Evolutionary conservation across 164 flowering plant genomes (phyloP), one percentile per base, ranked within the genome.

Genomic region (Aristolochia fimbriata): DNA sequence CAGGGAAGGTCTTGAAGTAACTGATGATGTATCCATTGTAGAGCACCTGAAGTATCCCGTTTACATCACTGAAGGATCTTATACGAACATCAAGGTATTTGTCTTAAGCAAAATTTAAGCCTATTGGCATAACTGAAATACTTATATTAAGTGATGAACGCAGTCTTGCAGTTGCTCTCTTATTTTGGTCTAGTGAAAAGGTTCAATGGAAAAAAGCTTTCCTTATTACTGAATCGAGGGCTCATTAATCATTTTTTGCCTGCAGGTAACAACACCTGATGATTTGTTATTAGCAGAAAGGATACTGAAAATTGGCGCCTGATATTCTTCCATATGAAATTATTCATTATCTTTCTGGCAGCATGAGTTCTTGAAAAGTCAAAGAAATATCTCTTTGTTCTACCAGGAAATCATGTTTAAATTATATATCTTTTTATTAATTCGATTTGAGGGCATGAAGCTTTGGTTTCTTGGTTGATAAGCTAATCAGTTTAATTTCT

Each of bases 21-120:
- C 69, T 4, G 69, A 66, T 54, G 69, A 66, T 60, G 69, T 60
- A 10, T 66, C 69, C 55, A 60, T 66, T 53, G 69, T 66, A 53
- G 69, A 66, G 47, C 62, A 66, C 48, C 69, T 66, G 31, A 66
- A 66, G n/a, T 64, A 66, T 60, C 69, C 69, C 27, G 69, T 66
- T 47, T 66, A 47, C 54, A 60, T 66, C 57, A 66, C 69, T 1
- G 63, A 59, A 46, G 69, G 69, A 54, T 60, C 69, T 19, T 66
- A 66, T 22, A 60, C 64, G 46, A 66, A 66, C 64, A 66, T 66
- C 52, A 66, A 66, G 69, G 69, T 66, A 53, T 22, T 37, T 58
- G 6, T 20, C 43, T 37, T 37, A 37, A 7, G 12, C 43, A 37
- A 37, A 37, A 37, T 5, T 7, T 7, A 37, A 10, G 20, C 8